phyloP scores from a whole-genome alignment of 345 rosid genomes.

The Draba incana region DNA sequence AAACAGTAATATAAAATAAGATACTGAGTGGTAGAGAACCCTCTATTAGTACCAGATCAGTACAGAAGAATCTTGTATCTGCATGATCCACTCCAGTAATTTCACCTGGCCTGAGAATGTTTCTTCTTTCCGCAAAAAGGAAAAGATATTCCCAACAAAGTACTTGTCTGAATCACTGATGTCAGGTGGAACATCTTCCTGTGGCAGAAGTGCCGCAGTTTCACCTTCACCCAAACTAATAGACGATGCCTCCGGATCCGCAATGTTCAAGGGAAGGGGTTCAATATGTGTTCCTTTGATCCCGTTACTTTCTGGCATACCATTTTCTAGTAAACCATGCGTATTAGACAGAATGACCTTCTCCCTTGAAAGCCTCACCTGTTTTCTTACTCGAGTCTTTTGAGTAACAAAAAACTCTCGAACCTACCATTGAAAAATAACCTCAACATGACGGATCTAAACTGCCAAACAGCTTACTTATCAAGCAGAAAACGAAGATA shows the following conservation, averaged over 20 bases:
- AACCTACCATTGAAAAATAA: constrained; percentile 53
- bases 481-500: not conserved
- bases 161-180: constrained; percentile 65
- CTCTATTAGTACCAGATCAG: constrained; percentile 62
- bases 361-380: constrained; percentile 80
- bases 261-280: constrained; percentile 42
- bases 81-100: constrained; percentile 92
- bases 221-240: constrained; percentile 55
- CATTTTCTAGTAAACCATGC: constrained; percentile 37
- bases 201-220: constrained; percentile 55
- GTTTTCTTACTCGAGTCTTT: constrained; percentile 82
- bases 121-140: constrained; percentile 72
- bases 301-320: constrained; percentile 33
- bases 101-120: constrained; percentile 91
- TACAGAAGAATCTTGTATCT: constrained; percentile 74
- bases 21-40: constrained; percentile 19
- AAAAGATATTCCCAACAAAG: constrained; percentile 76
- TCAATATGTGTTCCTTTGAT: constrained; percentile 21
- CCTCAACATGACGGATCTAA: constrained; percentile 9
- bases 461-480: constrained; percentile 7
- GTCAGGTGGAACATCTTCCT: constrained; percentile 57
- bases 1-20: constrained; percentile 12
- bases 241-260: constrained; percentile 46
- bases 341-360: constrained; percentile 52
- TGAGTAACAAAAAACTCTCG: constrained; percentile 89